Conservation (phyloP, 1,284 basidiomycete species). For the Ceratobasidium sp. region DNA sequence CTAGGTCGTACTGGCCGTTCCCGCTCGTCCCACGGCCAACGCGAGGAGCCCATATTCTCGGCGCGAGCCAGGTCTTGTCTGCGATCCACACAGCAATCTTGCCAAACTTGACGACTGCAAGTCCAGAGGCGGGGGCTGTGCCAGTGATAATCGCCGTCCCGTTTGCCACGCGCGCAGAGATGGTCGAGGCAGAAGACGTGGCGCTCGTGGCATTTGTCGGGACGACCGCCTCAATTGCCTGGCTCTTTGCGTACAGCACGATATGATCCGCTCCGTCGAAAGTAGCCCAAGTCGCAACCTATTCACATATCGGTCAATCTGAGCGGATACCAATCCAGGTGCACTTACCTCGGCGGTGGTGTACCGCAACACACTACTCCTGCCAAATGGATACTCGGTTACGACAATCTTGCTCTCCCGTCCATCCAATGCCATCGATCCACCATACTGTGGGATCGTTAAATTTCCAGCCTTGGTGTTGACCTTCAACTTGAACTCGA, state of each 20-base stretch:
- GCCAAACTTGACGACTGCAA: slow-evolving; percentile 55
- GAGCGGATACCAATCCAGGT: background rate
- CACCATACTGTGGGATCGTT: background rate
- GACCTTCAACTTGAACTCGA: slow-evolving; percentile 20
- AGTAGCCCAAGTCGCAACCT: slow-evolving; percentile 59
- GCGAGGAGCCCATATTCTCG: slow-evolving; percentile 41
- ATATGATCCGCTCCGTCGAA: slow-evolving; percentile 58
- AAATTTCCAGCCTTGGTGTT: slow-evolving; percentile 12
- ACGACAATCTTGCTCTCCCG: slow-evolving; percentile 40
- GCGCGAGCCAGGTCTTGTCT: slow-evolving; percentile 43
- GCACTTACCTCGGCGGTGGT: slow-evolving; percentile 40
- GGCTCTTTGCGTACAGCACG: slow-evolving; percentile 58
- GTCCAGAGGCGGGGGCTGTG: slow-evolving; percentile 54
- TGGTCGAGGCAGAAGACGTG: slow-evolving; percentile 47
- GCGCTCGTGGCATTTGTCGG: slow-evolving; percentile 48
- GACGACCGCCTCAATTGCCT: slow-evolving; percentile 57
- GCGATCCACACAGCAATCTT: slow-evolving; percentile 37
- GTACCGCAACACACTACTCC: slow-evolving; percentile 34
- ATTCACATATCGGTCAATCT: background rate
- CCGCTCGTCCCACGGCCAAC: background rate
- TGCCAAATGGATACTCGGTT: slow-evolving; percentile 41
- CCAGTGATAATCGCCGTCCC: slow-evolving; percentile 57
- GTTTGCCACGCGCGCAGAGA: slow-evolving; percentile 47
- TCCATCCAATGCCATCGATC: background rate
- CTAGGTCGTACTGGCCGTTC: slow-evolving; percentile 35